Percentiles rank a stretch among this genome's conserved stretches.
Conservation (phyloP, 2,329 filamentous ascomycete species). For the Tolypocladium ophioglossoides region DNA sequence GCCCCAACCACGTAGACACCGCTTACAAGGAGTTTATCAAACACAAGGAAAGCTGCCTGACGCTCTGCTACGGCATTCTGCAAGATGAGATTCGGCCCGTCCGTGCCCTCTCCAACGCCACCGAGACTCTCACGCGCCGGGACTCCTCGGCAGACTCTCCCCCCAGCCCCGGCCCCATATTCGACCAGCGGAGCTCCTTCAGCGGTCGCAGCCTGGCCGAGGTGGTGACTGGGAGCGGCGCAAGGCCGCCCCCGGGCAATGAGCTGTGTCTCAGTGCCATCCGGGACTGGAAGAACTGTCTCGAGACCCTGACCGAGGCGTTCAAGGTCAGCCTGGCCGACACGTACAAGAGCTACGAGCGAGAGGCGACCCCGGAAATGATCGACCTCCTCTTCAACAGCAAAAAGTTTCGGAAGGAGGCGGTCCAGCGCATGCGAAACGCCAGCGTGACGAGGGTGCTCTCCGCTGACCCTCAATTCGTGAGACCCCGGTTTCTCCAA, state of each 20-base stretch:
- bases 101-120: slow-evolving; percentile 8
- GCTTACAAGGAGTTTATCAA: slow-evolving; percentile 34
- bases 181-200: slow-evolving; percentile 26
- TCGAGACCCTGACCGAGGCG: slow-evolving; percentile 30
- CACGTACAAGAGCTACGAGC: slow-evolving; percentile 35
- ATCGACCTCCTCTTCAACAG: slow-evolving; percentile 31
- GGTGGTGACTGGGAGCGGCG: slow-evolving; percentile 14
- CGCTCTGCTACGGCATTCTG: slow-evolving; percentile 28
- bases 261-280: slow-evolving; percentile 28
- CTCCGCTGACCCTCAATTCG: slow-evolving; percentile 33
- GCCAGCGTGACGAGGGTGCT: slow-evolving; percentile 30
- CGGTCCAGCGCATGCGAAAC: slow-evolving; percentile 35
- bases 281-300: slow-evolving; percentile 32
- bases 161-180: slow-evolving; percentile 16
- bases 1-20: slow-evolving; percentile 28
- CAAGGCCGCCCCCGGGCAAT: slow-evolving; percentile 9
- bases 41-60: slow-evolving; percentile 27
- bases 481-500: slow-evolving; percentile 9
- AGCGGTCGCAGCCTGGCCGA: slow-evolving; percentile 24
- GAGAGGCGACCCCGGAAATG: slow-evolving; percentile 30
- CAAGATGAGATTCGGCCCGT: slow-evolving; percentile 26
- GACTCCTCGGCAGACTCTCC: slow-evolving; percentile 21
- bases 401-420: slow-evolving; percentile 28
- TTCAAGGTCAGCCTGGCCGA: slow-evolving; percentile 29
- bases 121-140: slow-evolving; percentile 14